These are phyloP conservation scores for Phytophthora vignae DNA, from an alignment of 352 stramenopile genomes.

Conservation along the genomic window DNA sequence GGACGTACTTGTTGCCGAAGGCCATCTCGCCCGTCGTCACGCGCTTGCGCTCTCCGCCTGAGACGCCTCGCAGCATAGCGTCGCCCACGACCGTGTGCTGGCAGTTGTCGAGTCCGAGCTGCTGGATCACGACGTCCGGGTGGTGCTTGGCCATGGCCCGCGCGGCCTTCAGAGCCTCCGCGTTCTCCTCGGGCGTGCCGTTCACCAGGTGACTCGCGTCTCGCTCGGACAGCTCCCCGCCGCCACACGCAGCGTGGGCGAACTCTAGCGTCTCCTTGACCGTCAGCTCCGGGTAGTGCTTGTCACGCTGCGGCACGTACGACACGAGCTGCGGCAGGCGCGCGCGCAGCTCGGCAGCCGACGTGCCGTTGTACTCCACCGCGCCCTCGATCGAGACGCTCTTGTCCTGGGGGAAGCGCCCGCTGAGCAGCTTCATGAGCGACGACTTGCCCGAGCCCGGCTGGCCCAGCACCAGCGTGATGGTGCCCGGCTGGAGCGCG, in stretches of 20 bases:
- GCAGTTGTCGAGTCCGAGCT: constrained; percentile 25
- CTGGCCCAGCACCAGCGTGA: constrained; percentile 25
- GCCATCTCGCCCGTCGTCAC: constrained; percentile 87
- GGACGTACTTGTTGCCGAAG: constrained; percentile 75
- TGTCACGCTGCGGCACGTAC: constrained; percentile 39
- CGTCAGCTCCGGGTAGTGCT: constrained; percentile 34
- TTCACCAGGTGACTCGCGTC: constrained; percentile 5
- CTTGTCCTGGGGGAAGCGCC: constrained; percentile 29
- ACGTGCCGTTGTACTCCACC: constrained; percentile 28
- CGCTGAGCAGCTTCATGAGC: constrained; percentile 41
- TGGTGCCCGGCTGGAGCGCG: constrained; percentile 36
- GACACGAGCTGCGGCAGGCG: constrained; percentile 32
- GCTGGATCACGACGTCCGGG: constrained; percentile 16
- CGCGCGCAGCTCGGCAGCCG: constrained; percentile 8
- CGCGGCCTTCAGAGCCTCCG: neutral
- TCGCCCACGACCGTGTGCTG: constrained; percentile 60
- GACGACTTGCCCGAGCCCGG: constrained; percentile 29
- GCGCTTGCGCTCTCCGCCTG: constrained; percentile 60
- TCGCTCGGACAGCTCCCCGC: constrained; percentile 13
- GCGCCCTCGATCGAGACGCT: constrained; percentile 30
- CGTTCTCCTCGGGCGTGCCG: constrained; percentile 2
- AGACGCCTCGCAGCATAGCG: constrained; percentile 55
- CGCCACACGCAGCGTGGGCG: constrained; percentile 13
- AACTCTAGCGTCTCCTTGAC: constrained; percentile 23
- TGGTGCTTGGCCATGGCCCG: constrained; percentile 6